Base-by-base conservation (phyloP, 441 rosid species). In the Lagerstroemia fauriei region DNA sequence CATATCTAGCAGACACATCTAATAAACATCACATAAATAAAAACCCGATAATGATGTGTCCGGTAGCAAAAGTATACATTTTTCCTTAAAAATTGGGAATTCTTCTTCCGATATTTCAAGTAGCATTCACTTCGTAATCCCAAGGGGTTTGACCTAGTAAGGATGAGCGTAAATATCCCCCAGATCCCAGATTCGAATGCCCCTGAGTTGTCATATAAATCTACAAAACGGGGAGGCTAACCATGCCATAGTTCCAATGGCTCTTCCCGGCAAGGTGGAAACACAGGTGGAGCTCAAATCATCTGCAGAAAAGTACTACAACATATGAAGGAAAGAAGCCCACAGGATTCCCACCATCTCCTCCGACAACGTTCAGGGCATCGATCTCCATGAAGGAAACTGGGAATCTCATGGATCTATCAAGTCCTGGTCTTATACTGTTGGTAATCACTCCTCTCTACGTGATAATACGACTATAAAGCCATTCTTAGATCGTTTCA, bases 331-430 rank as follows among this genome's bases (percentile, higher is more conserved):
- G 82, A 70, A 47, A 31, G 82, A 71, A 79, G 25, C 75, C 53
- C 83, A 81, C 75, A 73, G 75, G 38, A 10, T 75, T 29, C 77
- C 69, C 32, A 51, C 68, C 27, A 51, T 75, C 63, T 20, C 66
- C 73, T 73, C 84, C 57, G 18, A 66, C 7, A 32, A 65, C 3
- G 12, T 81, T 65, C 84, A 81, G 57, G 84, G 53, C 16, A 3
- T 50, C 44, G 75, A 65, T 18, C 20, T 81, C 22, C 84, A 81
- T 25, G 84, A 81, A 68, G 84, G 84, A 18, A 74, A 75, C 63
- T 81, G 80, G 84, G 44, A 29, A 10, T 47, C 59, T 51, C 78
- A 79, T 66, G 59, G 53, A 25, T 22, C 68, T 5, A 18, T 75
- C 50, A 75, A 75, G 74, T 46, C 16, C 3, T 50, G 76, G 57